These are phyloP conservation scores for Penstemon eatonii DNA, from an alignment of 257 asterid genomes.

Conservation along the genomic window DNA sequence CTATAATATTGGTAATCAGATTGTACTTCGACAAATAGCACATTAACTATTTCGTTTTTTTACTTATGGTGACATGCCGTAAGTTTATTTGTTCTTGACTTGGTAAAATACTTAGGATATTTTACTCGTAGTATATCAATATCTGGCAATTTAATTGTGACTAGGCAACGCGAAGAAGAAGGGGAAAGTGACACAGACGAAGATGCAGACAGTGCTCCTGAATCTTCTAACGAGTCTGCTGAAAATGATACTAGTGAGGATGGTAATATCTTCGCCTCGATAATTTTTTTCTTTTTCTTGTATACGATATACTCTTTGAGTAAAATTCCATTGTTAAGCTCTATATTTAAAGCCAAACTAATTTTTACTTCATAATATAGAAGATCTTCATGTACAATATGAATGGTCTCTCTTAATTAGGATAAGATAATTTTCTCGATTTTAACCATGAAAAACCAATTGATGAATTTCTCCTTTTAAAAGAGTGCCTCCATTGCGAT, in stretches of 20 bases:
- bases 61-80: background rate
- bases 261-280: slow-evolving; percentile 17
- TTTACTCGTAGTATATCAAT: background rate
- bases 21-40: background rate
- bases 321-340: background rate
- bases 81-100: slow-evolving; percentile 5
- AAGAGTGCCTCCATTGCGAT: background rate
- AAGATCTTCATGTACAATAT: background rate
- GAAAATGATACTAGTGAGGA: slow-evolving; percentile 41
- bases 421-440: background rate
- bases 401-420: background rate
- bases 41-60: background rate
- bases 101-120: slow-evolving; percentile 7
- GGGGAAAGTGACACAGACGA: slow-evolving; percentile 65
- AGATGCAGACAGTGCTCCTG: slow-evolving; percentile 39
- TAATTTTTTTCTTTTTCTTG: background rate
- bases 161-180: slow-evolving; percentile 69
- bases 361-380: background rate
- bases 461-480: slow-evolving; percentile 2
- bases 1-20: background rate
- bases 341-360: background rate
- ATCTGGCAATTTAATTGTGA: slow-evolving; percentile 17
- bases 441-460: background rate
- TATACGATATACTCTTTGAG: background rate
- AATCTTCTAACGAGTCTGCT: slow-evolving; percentile 38